Evolutionary conservation across 495 filamentous ascomycete genomes (phyloP), one percentile per base, ranked within the genome.

Genomic region (Penicillium lagena): DNA sequence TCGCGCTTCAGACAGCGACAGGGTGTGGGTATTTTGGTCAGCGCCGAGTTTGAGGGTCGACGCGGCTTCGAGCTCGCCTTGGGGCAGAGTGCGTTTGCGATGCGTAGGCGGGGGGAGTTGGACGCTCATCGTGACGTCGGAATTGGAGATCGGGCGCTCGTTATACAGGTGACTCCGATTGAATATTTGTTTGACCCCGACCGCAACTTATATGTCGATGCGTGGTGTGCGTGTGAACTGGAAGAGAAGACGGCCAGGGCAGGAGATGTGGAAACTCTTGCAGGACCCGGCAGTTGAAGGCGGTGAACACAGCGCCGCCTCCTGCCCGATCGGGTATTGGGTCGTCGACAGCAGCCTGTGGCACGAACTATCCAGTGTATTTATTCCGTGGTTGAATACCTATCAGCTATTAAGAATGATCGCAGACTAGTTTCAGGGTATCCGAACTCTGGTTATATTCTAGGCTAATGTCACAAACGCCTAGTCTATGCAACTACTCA

Each of bases 1-100:
- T 47, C 88, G 78, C n/a, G 91, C 90, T 60, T 96, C 93, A 10
- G 86, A 90, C 29, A 96, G 73, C 29, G 88, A 91, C 42, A 98
- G 75, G 2, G 87, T 87, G 52, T 90, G 87, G 31, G 90, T 88
- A 58, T 88, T 74, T 51, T 89, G 78, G 67, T 97, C 95, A 54
- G 96, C 91, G 64, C 93, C 93, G 27, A 98, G 86, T 55, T 80
- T 82, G 43, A 96, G 80, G 31, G 83, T 80, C 6, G 81, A 75
- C 32, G 80, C 79, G 4, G 90, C 90, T 72, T 96, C 91, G 67
- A 96, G 90, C 55, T 95, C 87, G 58, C 86, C 87, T 40, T 85
- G 75, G 8, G 85, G 78, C 12, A 80, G 63, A 43, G 83, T 77
- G 58, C 89, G 88, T 39, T 82, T 70, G 56, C 87, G 86, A 52